Conservation (phyloP, 352 stramenopile species). For the Pythium plurisporium region DNA sequence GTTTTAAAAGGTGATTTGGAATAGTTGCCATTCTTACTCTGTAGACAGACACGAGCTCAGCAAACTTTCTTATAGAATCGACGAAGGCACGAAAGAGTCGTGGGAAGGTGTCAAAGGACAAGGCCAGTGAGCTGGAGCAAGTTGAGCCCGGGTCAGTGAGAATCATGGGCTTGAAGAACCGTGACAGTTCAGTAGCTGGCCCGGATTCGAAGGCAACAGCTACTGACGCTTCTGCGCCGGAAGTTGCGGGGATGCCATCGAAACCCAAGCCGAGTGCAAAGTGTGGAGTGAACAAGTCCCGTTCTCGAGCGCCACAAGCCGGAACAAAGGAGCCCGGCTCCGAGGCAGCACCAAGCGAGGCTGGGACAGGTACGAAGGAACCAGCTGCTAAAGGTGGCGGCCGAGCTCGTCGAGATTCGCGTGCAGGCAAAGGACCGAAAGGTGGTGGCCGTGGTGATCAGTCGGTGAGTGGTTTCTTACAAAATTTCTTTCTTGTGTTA, state of each 20-base stretch:
- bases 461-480: conserved; percentile 4
- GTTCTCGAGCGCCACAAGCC: background rate
- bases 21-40: no score
- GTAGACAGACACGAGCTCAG: no score
- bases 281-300: background rate
- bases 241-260: background rate
- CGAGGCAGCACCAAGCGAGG: background rate
- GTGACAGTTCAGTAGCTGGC: background rate
- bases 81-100: conserved; percentile 45
- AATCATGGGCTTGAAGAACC: conserved; percentile 37
- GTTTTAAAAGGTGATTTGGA: conserved; percentile 17
- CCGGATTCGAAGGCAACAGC: background rate
- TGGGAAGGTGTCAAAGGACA: conserved; percentile 32
- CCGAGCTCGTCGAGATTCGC: conserved; percentile 5
- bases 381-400: background rate
- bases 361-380: conserved; percentile 1
- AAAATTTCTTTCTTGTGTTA: no score
- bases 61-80: no score
- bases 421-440: conserved; percentile 8
- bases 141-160: conserved; percentile 42
- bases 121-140: background rate
- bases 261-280: conserved; percentile 12
- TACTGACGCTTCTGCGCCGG: background rate
- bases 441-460: conserved; percentile 11
- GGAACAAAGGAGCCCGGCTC: background rate